phyloP scores from a whole-genome alignment of 768 basidiomycete genomes.

The Trametes cingulata region DNA sequence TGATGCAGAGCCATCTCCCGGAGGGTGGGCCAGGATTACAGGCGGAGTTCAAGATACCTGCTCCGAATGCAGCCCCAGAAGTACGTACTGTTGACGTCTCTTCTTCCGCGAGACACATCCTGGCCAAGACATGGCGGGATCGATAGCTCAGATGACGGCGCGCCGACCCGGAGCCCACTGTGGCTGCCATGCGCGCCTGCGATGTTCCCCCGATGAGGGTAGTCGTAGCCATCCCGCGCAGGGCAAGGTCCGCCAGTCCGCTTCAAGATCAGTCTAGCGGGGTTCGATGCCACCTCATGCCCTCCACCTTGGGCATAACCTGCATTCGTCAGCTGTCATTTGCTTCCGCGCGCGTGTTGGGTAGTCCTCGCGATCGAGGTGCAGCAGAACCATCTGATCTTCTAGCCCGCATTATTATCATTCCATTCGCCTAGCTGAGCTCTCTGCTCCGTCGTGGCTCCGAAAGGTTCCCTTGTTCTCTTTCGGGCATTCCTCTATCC shows the following conservation, averaged over 20 bases:
- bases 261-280: conserved; percentile 6
- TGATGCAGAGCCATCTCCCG: not conserved
- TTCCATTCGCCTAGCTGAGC: not conserved
- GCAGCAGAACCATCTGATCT: conserved; percentile 15
- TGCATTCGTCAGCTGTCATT: conserved; percentile 13
- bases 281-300: not conserved
- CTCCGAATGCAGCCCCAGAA: not conserved
- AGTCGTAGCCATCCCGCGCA: not conserved
- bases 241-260: not conserved
- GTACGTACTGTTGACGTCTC: conserved; percentile 5
- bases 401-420: conserved; percentile 5
- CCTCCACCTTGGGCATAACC: conserved; percentile 4
- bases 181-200: not conserved
- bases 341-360: conserved; percentile 17
- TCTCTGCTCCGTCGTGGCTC: conserved; percentile 7
- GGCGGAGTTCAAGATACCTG: conserved; percentile 5
- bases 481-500: not conserved
- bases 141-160: not conserved
- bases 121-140: not conserved
- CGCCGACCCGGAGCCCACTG: not conserved
- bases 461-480: conserved; percentile 7
- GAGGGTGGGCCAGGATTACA: not conserved
- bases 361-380: conserved; percentile 13
- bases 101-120: conserved; percentile 17
- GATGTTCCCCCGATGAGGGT: not conserved